A percentile compares a stretch with the other conserved stretches of the same genome.
Evolutionary conservation across 1,139 yeast genomes (phyloP).

Genomic region (Torulaspora globosa): DNA sequence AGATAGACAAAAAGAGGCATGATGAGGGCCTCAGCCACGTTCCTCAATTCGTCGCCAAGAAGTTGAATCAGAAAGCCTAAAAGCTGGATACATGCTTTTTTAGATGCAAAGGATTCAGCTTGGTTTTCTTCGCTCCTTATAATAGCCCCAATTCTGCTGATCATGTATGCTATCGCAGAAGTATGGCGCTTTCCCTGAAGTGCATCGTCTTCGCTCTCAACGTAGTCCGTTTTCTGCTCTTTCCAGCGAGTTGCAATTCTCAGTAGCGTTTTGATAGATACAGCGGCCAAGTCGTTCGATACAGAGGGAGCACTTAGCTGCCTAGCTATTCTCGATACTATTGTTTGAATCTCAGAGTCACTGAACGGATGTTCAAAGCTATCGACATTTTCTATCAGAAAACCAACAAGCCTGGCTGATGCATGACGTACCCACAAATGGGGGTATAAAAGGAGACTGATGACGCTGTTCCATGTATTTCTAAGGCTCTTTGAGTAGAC

Average conservation of each 20-base stretch:
- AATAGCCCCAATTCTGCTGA: slow-evolving; percentile 56
- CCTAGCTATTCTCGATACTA: slow-evolving; percentile 65
- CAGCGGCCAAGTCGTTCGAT: slow-evolving; percentile 59
- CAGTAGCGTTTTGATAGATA: slow-evolving; percentile 65
- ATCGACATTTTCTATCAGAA: slow-evolving; percentile 45
- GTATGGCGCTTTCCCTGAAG: slow-evolving; percentile 33
- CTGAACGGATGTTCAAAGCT: slow-evolving; percentile 34
- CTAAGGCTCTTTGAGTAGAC: slow-evolving; percentile 38
- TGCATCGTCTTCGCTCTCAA: slow-evolving; percentile 27
- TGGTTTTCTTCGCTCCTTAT: slow-evolving; percentile 62
- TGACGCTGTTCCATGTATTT: slow-evolving; percentile 50
- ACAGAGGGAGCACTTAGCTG: slow-evolving; percentile 78
- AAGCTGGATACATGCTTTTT: slow-evolving; percentile 61
- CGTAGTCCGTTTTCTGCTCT: slow-evolving; percentile 40
- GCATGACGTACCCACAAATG: slow-evolving; percentile 87
- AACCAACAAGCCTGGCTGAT: slow-evolving; percentile 59
- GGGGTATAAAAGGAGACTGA: slow-evolving; percentile 66
- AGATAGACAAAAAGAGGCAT: slow-evolving; percentile 57
- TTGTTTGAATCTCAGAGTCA: slow-evolving; percentile 50
- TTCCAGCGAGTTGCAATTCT: slow-evolving; percentile 64
- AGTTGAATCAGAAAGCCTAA: slow-evolving; percentile 56
- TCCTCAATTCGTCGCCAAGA: slow-evolving; percentile 40
- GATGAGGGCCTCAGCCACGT: slow-evolving; percentile 48
- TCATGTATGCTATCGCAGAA: slow-evolving; percentile 59
- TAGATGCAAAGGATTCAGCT: slow-evolving; percentile 52